These are phyloP conservation scores for Platanus orientalis DNA, from an alignment of 164 flowering plant species.

Conservation along the genomic window DNA sequence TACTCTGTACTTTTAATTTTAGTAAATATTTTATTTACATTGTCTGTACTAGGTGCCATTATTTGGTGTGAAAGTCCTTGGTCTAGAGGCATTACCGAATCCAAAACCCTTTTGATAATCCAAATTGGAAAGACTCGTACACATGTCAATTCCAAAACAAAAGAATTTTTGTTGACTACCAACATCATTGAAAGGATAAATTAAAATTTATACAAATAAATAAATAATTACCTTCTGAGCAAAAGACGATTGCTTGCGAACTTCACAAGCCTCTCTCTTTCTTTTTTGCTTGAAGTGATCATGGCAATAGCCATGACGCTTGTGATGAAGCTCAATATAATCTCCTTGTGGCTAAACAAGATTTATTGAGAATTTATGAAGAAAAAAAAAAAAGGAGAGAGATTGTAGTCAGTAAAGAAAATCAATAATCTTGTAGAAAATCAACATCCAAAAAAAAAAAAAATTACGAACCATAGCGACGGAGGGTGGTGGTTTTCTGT, in stretches of 20 bases:
- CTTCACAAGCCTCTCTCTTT: constrained; percentile 95
- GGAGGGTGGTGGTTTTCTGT: no score
- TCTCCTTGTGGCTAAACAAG: constrained; percentile 87
- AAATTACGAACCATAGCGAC: constrained; percentile 8
- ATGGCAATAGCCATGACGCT: constrained; percentile 81
- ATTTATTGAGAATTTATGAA: neutral
- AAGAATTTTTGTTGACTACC: no score
- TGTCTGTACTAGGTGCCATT: no score
- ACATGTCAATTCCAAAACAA: no score
- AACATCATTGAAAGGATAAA: no score
- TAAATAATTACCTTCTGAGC: constrained; percentile 63
- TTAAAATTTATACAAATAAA: no score
- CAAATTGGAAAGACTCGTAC: no score
- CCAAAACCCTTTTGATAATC: no score
- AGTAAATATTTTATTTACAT: no score
- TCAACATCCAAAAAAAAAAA: neutral
- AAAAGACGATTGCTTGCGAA: constrained; percentile 60
- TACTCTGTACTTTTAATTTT: no score
- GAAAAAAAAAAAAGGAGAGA: neutral
- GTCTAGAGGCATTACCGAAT: no score
- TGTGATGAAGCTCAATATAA: constrained; percentile 83
- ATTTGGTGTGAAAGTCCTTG: no score
- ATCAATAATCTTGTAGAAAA: neutral
- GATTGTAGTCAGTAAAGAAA: neutral
- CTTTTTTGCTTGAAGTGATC: constrained; percentile 94